phyloP scores from a whole-genome alignment of 768 basidiomycete genomes.

The Tulasnella sp. region DNA sequence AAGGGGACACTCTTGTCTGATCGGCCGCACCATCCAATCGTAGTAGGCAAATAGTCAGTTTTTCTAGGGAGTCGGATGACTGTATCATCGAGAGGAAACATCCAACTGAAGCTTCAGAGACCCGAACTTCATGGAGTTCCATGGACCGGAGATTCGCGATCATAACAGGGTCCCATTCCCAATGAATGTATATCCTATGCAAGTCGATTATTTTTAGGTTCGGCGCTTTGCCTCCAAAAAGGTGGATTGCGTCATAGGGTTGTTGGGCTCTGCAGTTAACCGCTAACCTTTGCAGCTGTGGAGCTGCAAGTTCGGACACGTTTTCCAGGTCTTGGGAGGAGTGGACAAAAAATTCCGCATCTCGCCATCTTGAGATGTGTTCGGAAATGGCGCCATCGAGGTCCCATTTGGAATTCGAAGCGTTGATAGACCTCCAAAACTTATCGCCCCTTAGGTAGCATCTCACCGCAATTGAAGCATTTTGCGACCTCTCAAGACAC shows the following conservation, averaged over 20 bases:
- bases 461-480: too few species aligned
- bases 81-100: neutral
- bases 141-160: neutral
- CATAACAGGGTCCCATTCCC: neutral
- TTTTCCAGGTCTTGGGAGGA: neutral
- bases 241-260: neutral
- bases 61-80: neutral
- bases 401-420: too few species aligned
- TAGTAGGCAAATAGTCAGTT: neutral
- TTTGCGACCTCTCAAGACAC: too few species aligned
- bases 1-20: neutral
- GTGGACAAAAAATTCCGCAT: neutral
- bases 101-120: neutral
- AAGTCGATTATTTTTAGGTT: neutral
- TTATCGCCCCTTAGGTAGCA: too few species aligned
- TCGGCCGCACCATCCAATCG: neutral
- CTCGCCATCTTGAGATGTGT: too few species aligned
- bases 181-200: neutral
- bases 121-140: neutral
- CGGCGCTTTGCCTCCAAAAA: neutral
- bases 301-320: neutral
- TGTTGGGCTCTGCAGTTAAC: neutral
- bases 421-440: too few species aligned
- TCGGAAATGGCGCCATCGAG: too few species aligned
- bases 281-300: neutral